Conservation (phyloP, 768 basidiomycete species). For the Myochromella boudieri region DNA sequence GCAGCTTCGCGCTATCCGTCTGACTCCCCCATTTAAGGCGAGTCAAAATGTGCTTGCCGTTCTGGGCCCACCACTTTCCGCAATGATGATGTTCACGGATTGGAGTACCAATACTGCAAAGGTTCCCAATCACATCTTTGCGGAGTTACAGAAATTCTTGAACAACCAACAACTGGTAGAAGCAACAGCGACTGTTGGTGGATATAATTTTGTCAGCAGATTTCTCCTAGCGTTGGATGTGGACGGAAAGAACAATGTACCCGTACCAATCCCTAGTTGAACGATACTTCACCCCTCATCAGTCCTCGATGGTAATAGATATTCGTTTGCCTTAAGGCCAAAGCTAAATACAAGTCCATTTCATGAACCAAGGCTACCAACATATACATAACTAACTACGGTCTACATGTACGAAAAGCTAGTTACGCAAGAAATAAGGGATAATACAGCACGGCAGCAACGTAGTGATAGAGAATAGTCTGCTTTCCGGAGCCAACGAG, state of each 20-base stretch:
- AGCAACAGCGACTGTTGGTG: slow-evolving; percentile 25
- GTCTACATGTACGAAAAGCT: slow-evolving; percentile 8
- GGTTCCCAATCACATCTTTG: slow-evolving; percentile 24
- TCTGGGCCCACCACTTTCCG: slow-evolving; percentile 24
- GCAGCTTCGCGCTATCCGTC: slow-evolving; percentile 26
- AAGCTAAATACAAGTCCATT: not conserved
- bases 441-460: slow-evolving; percentile 9
- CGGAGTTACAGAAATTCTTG: slow-evolving; percentile 21
- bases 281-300: too few species aligned
- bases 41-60: slow-evolving; percentile 9
- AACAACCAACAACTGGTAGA: slow-evolving; percentile 27
- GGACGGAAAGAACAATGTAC: slow-evolving; percentile 26
- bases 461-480: slow-evolving; percentile 3
- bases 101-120: slow-evolving; percentile 24
- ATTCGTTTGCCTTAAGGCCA: too few species aligned
- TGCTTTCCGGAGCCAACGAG: slow-evolving; percentile 1
- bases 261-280: slow-evolving; percentile 24
- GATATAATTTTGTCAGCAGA: slow-evolving; percentile 31
- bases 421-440: not conserved
- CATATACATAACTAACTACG: slow-evolving; percentile 3
- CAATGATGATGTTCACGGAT: slow-evolving; percentile 27
- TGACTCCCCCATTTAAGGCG: slow-evolving; percentile 17
- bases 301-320: too few species aligned
- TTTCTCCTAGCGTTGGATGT: slow-evolving; percentile 27
- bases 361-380: slow-evolving; percentile 3